Conservation (phyloP, 441 rosid species). For the Codiaeum variegatum region DNA sequence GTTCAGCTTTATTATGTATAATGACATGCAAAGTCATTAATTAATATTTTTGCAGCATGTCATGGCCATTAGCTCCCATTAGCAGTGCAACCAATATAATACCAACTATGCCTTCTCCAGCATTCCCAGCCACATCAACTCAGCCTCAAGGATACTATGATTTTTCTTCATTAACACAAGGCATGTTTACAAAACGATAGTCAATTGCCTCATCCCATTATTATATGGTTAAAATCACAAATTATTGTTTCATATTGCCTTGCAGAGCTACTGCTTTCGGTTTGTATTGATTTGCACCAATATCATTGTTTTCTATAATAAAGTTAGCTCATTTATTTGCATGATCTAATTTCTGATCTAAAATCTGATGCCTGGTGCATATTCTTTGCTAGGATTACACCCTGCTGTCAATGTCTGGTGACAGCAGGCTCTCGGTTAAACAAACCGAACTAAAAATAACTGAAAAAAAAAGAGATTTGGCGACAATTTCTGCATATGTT, state of each 20-base stretch:
- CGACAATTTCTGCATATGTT: too few relatives aligned
- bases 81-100: conserved; percentile 24
- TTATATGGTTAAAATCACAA: conserved; percentile 4
- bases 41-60: conserved; percentile 35
- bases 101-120: conserved; percentile 23
- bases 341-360: background rate
- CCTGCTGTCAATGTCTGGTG: too few relatives aligned
- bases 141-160: conserved; percentile 41
- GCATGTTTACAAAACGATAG: conserved; percentile 41
- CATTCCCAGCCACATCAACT: conserved; percentile 26
- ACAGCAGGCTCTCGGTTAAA: too few relatives aligned
- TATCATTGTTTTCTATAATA: conserved; percentile 6
- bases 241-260: background rate
- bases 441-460: too few relatives aligned
- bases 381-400: too few relatives aligned
- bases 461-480: too few relatives aligned
- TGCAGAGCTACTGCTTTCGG: background rate
- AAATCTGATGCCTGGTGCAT: background rate
- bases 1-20: background rate
- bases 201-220: background rate
- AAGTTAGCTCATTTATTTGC: background rate
- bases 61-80: conserved; percentile 27
- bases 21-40: background rate
- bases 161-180: conserved; percentile 45
- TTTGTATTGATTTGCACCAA: conserved; percentile 15